These are phyloP conservation scores for Ophiostoma tasmaniense DNA, from an alignment of 2,329 filamentous ascomycete genomes.

Conservation along the genomic window DNA sequence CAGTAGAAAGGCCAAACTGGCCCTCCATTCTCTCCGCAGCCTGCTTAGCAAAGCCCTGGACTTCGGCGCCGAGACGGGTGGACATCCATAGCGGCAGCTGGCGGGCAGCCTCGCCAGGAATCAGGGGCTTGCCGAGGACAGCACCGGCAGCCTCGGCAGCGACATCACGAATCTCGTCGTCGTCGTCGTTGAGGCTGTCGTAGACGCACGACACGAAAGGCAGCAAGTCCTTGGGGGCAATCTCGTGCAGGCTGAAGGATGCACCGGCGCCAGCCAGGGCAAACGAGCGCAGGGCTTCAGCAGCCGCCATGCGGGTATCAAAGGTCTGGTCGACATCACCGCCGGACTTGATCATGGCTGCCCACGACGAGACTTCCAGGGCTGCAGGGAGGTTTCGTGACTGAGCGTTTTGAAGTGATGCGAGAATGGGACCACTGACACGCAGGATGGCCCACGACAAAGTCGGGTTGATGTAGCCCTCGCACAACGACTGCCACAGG, in stretches of 20 bases:
- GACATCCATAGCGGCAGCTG: conserved; percentile 38
- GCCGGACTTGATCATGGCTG: conserved; percentile 40
- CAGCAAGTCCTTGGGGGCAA: conserved; percentile 33
- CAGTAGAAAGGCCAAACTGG: conserved; percentile 8
- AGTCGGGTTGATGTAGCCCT: conserved; percentile 36
- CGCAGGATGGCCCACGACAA: conserved; percentile 43
- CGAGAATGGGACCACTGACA: conserved; percentile 40
- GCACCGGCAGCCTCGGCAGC: conserved; percentile 44
- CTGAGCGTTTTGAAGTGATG: conserved; percentile 16
- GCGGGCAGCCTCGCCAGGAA: conserved; percentile 40
- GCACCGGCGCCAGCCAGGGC: conserved; percentile 24
- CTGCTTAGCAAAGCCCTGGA: conserved; percentile 32
- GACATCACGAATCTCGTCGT: conserved; percentile 72
- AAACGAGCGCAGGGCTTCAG: conserved; percentile 46
- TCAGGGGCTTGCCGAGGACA: conserved; percentile 37
- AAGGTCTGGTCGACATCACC: conserved; percentile 49
- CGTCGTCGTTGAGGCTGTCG: conserved; percentile 76
- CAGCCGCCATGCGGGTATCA: conserved; percentile 54
- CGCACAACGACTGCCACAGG: conserved; percentile 28
- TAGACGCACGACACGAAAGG: conserved; percentile 59
- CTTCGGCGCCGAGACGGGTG: conserved; percentile 26
- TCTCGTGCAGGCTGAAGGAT: background rate
- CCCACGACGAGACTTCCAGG: conserved; percentile 34
- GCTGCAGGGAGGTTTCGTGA: background rate
- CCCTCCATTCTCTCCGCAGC: conserved; percentile 38